Base-by-base conservation (phyloP, 805 yeast species). In the Pichia kluyveri region DNA sequence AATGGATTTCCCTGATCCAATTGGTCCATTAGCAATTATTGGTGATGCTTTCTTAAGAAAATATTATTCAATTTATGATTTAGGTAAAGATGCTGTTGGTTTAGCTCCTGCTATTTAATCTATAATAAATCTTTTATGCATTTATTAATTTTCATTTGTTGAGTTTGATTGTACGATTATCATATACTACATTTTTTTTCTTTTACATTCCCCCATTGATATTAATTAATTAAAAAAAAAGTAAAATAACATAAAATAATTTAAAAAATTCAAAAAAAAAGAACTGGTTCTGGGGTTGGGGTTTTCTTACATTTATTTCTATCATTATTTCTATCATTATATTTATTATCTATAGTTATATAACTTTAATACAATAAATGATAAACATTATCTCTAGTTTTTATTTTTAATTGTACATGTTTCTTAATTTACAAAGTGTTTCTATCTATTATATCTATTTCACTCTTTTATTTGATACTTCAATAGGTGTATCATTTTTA, bases 1-100 rank as follows among this genome's bases (percentile, higher is more conserved):
- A 59, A 80, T 93, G 91, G 99, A 93, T 66, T 80, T 93, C 81
- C 98, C 98, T 46, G 87, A 82, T 60, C 97, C 97, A 53, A 83
- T 91, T 60, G 98, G 98, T 51, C 97, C 96, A 57, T 70, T 93
- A 70, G 96, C 97, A 50, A 91, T 93, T 61, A 72, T 93, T 58
- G 99, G 99, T 65, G 99, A 93, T 65, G 91, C 98, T 15, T 93
- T 93, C 83, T 79, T 93, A 71, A 87, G 99, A 75, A 85, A 76
- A 65, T 91, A 81, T 75, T 93, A 93, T 77, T 88, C 97, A 26
- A 78, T 93, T 57, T 93, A 93, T 70, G 98, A 93, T 67, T 67
- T 91, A 61, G 88, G 86, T 62, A 80, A 82, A 68, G 75, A 91
- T 66, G 95, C 96, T 45, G 97, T 93, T 61, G 98, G 98, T 60